Evolutionary conservation across 2,329 filamentous ascomycete species (phyloP), one percentile per base, ranked within the genome.

Genomic region (Elsinoe perseae): DNA sequence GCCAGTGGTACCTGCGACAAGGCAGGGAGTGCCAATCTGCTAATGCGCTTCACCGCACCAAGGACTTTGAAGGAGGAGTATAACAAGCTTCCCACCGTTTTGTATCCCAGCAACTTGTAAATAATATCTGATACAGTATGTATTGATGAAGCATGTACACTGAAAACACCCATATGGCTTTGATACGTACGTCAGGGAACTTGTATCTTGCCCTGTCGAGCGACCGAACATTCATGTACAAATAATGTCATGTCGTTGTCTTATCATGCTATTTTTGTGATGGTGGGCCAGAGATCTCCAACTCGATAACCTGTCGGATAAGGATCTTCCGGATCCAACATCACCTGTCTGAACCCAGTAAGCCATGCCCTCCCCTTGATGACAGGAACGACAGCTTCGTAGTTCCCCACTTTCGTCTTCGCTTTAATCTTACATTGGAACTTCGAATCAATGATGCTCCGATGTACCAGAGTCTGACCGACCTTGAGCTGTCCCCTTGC

Each of bases 1-100:
- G 72, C 73, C 43, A 79, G 75, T 46, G 78, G 79, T 28, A 81
- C 79, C 12, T 80, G 79, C 61, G 78, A 81, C 64, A 80, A 81
- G 70, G 77, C 78, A 2, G 79, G 79, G 34, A 80, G 76, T 62
- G 69, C 74, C 44, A 73, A 72, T 30, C 69, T 77, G 58, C 63
- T 82, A 59, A 69, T 72, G 58, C 72, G 79, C 18, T 81, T 81
- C 62, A 75, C 77, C 12, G 77, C 75, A 62, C 70, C 74, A 56
- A 68, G 78, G 54, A 75, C 75, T 4, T 72, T 82, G 61, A 82
- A 81, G 66, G 75, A 77, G 64, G 75, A 77, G 53, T 77, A 73
- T 64, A 61, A 64, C n/a, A 62, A 59, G 23, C 56, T 72, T n/a
- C 34, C 57, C 30, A 75, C 56, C 50, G 61, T 62, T 20, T 30